Conservation (phyloP, 2,329 filamentous ascomycete species). For the Calonectria montana region DNA sequence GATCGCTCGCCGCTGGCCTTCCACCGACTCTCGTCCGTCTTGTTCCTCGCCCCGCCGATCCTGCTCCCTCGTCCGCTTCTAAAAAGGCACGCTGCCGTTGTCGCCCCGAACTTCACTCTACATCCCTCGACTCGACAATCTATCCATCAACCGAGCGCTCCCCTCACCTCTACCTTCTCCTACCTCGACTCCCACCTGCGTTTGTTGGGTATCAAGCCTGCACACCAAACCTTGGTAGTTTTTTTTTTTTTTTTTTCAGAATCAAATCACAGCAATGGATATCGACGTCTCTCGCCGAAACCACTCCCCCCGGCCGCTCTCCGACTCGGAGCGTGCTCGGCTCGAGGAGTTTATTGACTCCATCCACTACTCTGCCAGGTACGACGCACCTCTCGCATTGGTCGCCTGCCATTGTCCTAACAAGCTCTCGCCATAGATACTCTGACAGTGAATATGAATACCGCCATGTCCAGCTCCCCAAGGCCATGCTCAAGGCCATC, state of each 20-base stretch:
- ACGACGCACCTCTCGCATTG: slow-evolving; percentile 28
- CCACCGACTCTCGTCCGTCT: slow-evolving; percentile 1
- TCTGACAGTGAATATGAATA: slow-evolving; percentile 95
- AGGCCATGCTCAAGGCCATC: slow-evolving; percentile 97
- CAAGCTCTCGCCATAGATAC: slow-evolving; percentile 70
- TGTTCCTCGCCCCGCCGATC: background rate
- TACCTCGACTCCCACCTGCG: background rate
- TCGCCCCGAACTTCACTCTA: background rate
- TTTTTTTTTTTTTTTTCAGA: no score
- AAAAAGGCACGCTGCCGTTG: background rate
- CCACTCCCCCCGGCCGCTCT: slow-evolving; percentile 82
- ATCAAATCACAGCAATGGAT: slow-evolving; percentile 49
- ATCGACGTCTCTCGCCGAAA: slow-evolving; percentile 91
- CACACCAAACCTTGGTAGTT: slow-evolving; percentile 1
- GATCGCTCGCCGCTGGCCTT: slow-evolving; percentile 33
- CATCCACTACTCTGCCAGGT: slow-evolving; percentile 97
- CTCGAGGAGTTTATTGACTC: slow-evolving; percentile 92
- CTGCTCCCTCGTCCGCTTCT: background rate
- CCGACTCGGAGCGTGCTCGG: slow-evolving; percentile 82
- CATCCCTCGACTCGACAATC: slow-evolving; percentile 2
- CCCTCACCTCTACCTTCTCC: background rate
- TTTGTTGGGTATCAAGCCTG: background rate
- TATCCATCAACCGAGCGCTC: background rate
- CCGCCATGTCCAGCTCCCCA: slow-evolving; percentile 96
- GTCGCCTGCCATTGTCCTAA: background rate